Evolutionary conservation across 768 basidiomycete species (phyloP), one percentile per base, ranked within the genome.

Genomic region (Suillus lakei): DNA sequence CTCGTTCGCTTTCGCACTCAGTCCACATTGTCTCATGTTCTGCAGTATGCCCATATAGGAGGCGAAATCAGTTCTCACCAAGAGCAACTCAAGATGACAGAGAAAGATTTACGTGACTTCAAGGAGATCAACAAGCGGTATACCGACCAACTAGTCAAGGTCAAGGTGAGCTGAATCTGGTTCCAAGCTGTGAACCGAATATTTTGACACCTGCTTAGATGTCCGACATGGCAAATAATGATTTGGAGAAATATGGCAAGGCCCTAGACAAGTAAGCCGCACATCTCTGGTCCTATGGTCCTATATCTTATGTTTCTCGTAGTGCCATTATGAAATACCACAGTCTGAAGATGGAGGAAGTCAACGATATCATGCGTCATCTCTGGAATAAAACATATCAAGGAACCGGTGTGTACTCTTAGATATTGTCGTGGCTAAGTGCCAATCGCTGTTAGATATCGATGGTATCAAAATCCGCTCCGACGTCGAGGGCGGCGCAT

Each of bases 321-420:
- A 98, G 97, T 69, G 98, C 96, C 48, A 99, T 99, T 76, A 98
- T 99, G 94, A 95, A 94, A 77, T 99, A 98, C 72, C 98, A 99
- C 73, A 82, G 89, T 16, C 84, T 98, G 71, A 99, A 99, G 80
- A 98, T 99, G 98, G 95, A 96, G 77, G 98, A 99, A 82, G 96
- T 99, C 71, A 99, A 99, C 73, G 96, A 98, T 72, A 96, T 91
- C 16, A 97, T 99, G 88, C 91, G 91, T 56, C 95, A 98, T 73
- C 77, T 99, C 4, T 99, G 98, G 98, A 97, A 95, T 75, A 97
- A 95, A 80, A 99, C 96, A 0, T 99, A 99, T 78, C 97, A 99
- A 76, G 97, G 97, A 70, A 98, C 96, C 65, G 96, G 96, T 95
- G 66, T 59, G 85, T 70, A 63, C 30, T 28, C 48, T 63, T 59